Base-by-base conservation (phyloP, 2,329 filamentous ascomycete genomes). In the Grosmannia penicillata region DNA sequence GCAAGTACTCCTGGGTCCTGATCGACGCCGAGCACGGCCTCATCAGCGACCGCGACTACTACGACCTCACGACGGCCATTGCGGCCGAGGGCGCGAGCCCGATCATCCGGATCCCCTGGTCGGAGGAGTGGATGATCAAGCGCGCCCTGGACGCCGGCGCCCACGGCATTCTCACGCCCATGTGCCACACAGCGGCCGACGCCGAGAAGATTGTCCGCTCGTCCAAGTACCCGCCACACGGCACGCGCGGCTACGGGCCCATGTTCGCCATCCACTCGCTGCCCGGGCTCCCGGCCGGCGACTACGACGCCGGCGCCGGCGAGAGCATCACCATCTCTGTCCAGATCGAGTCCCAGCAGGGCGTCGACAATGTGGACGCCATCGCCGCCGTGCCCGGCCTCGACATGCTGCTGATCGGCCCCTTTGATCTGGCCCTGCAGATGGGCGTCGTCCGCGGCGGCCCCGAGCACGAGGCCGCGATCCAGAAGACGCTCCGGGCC, bases 51-150 rank as follows among this genome's bases (percentile, higher is more conserved):
- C 43, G 46, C 29, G 47, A 59, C 39, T 58, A 58, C 43, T 59
- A 59, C 33, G 56, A 57, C 21, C 43, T 48, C 17, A 40, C 27
- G 27, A 40, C 43, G 29, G 61, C 61, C 8, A 57, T 65, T 44
- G 56, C 59, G 9, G 51, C 53, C 15, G 54, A 52, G 33, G 58
- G 59, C 18, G 57, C 59, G 27, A 62, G 59, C 43, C 45, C 46
- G 40, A 56, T 65, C 38, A 60, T 65, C 17, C 53, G 57, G 37
- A 65, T 75, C 30, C 61, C 68, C 13, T 68, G 67, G 21, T 71
- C 71, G 40, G 68, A 75, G 54, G 60, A 65, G 34, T 75, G 69
- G 70, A 72, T 74, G 69, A 68, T 75, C 41, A 75, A 76, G 51
- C 58, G 71, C 36, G 72, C 72, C 10, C 60, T 77, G 27, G 72